Percentiles rank a stretch among this genome's conserved stretches.
phyloP scores from a whole-genome alignment of 139 green algal genomes.

The Micromonas pusilla region DNA sequence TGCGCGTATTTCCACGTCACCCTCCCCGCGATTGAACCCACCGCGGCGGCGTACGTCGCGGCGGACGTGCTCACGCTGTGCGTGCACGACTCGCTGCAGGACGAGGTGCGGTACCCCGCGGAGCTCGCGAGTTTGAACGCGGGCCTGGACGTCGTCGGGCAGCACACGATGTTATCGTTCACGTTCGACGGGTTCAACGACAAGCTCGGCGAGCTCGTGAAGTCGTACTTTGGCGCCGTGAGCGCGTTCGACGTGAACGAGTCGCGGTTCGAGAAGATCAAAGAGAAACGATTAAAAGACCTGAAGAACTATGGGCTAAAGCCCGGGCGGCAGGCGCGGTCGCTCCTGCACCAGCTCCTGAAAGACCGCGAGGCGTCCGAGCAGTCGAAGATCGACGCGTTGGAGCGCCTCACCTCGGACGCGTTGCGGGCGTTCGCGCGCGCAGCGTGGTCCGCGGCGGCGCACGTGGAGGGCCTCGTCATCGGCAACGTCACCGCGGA shows the following conservation, averaged over 20 bases:
- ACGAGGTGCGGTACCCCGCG: neutral
- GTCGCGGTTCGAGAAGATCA: constrained; percentile 12
- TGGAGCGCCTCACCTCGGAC: neutral
- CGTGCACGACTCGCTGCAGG: neutral
- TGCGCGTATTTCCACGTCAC: constrained; percentile 16
- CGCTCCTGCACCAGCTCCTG: neutral
- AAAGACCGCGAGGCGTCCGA: neutral
- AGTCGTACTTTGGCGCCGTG: neutral
- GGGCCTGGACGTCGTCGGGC: neutral
- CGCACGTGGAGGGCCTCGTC: constrained; percentile 2
- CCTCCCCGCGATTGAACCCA: neutral
- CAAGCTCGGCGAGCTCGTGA: neutral
- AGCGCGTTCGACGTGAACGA: neutral
- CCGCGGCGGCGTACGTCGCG: neutral
- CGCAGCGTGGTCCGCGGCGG: neutral
- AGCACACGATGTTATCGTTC: neutral
- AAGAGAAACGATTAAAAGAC: constrained; percentile 4
- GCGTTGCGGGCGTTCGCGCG: neutral
- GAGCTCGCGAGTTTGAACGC: neutral
- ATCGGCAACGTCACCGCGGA: constrained; percentile 17
- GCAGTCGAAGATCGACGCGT: neutral
- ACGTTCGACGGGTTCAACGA: constrained; percentile 21
- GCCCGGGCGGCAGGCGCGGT: neutral
- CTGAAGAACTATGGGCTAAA: constrained; percentile 5
- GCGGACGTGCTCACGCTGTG: neutral